phyloP scores from a whole-genome alignment of 805 yeast genomes.

The Komagataella pastoris region DNA sequence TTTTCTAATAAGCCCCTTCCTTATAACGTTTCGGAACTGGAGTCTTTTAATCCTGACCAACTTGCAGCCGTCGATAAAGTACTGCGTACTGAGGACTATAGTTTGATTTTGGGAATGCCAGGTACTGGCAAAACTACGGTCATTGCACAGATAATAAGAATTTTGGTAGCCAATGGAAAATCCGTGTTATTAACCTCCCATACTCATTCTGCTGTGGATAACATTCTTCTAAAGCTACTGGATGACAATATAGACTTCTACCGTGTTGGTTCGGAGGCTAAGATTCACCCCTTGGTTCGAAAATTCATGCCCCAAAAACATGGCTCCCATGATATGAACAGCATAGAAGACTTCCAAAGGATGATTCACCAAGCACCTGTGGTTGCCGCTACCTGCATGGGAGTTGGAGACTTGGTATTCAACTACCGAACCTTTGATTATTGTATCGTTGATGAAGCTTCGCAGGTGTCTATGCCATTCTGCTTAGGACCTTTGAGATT shows the following conservation, averaged over 20 bases:
- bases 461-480: slow-evolving; percentile 86
- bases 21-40: slow-evolving; percentile 7
- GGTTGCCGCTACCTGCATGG: slow-evolving; percentile 83
- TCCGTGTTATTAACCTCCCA: slow-evolving; percentile 71
- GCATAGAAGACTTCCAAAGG: slow-evolving; percentile 30
- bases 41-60: slow-evolving; percentile 59
- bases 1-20: slow-evolving; percentile 17
- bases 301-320: slow-evolving; percentile 35
- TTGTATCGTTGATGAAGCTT: slow-evolving; percentile 93
- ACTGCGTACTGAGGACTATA: slow-evolving; percentile 55
- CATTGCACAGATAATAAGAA: slow-evolving; percentile 59
- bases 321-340: slow-evolving; percentile 13
- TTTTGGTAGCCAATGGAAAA: slow-evolving; percentile 45
- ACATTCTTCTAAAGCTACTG: slow-evolving; percentile 64
- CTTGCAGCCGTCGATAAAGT: slow-evolving; percentile 51
- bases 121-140: slow-evolving; percentile 96
- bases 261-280: slow-evolving; percentile 49
- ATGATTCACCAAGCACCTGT: slow-evolving; percentile 47
- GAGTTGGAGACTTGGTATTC: slow-evolving; percentile 54
- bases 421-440: slow-evolving; percentile 59
- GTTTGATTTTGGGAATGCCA: slow-evolving; percentile 90
- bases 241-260: slow-evolving; percentile 35
- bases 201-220: slow-evolving; percentile 95
- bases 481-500: slow-evolving; percentile 78
- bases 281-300: slow-evolving; percentile 50